Percentiles rank a stretch among this genome's conserved stretches.
These are phyloP conservation scores for Thalassia testudinum DNA, from an alignment of 116 monocot genomes.

Conservation along the genomic window DNA sequence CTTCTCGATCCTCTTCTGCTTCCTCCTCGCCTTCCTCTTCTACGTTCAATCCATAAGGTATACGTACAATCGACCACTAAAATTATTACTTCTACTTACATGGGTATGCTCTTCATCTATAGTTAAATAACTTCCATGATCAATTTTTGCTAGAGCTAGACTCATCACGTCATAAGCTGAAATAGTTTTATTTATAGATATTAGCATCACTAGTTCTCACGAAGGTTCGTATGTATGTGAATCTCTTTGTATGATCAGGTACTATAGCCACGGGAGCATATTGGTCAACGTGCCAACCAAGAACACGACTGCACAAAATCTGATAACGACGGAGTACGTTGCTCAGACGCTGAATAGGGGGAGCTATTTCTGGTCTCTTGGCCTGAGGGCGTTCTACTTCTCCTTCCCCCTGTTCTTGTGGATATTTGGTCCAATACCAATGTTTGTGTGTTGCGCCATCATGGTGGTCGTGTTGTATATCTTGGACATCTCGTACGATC, in stretches of 20 bases:
- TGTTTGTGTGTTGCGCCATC: constrained; percentile 22
- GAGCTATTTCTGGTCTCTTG: constrained; percentile 50
- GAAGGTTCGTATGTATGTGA: too few relatives aligned
- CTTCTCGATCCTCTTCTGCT: constrained; percentile 33
- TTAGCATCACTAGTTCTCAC: too few relatives aligned
- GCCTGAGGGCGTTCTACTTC: constrained; percentile 45
- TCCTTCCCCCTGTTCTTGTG: constrained; percentile 46
- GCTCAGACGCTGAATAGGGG: constrained; percentile 30
- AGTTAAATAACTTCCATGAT: too few relatives aligned
- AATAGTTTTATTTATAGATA: too few relatives aligned
- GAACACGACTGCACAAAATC: neutral
- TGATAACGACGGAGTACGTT: constrained; percentile 20
- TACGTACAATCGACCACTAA: too few relatives aligned
- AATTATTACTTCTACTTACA: too few relatives aligned
- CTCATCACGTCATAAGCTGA: too few relatives aligned
- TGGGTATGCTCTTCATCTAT: too few relatives aligned
- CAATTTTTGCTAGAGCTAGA: too few relatives aligned
- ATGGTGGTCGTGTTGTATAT: constrained; percentile 29
- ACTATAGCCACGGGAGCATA: constrained; percentile 41
- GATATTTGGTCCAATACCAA: constrained; percentile 45
- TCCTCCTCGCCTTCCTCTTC: constrained; percentile 48
- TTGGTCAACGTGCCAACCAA: constrained; percentile 14
- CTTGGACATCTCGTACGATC: constrained; percentile 14
- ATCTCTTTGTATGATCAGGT: constrained; percentile 6
- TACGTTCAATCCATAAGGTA: constrained; percentile 42